Base-by-base conservation (phyloP, 176 grass and related monocot genomes). In the Phoenix roebelenii region DNA sequence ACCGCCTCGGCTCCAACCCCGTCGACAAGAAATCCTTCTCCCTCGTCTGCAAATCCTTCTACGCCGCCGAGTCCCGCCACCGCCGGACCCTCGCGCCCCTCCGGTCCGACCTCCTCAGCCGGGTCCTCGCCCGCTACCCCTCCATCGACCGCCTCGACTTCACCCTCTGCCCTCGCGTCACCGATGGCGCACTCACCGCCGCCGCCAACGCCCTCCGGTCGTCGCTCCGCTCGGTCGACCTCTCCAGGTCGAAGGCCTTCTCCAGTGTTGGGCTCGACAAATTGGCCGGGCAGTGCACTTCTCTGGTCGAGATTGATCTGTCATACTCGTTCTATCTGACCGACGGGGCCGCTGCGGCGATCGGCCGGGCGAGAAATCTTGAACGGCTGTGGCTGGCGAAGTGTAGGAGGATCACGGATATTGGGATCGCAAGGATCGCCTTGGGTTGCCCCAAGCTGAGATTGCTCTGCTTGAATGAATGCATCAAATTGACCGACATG, bases 391-490 rank as follows among this genome's bases (percentile, higher is more conserved):
- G 78, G 2, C 60, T 97, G 12, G 68, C 78, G 29, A 74, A 87
- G 30, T 97, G 93, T 70, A 88, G 76, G 72, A 50, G 56, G 7
- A 5, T 97, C 16, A 91, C 75, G 0, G 93, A 97, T 64, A 80
- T 97, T 66, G 93, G 93, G 1, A 83, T 97, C 58, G 78, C 81
- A 0, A 91, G 87, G 78, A 68, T 97, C 77, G 93, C 87, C 35
- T 78, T 91, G 9, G 84, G 87, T 0, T 97, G 87, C 35, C 44
- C 70, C 0, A 69, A 97, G 57, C 68, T 97, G 17, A 72, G 76
- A 17, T 65, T 80, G 4, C 73, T 97, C 71, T 80, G 65, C 25
- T 83, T 97, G 66, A 97, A 76, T 53, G 86, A 81, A 74, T 88
- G 93, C 80, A 64, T 91, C 14, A 78, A 76, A 53, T 44, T 97